Evolutionary conservation across 805 yeast species (phyloP).

Genomic region (Suhomyces faveliae): DNA sequence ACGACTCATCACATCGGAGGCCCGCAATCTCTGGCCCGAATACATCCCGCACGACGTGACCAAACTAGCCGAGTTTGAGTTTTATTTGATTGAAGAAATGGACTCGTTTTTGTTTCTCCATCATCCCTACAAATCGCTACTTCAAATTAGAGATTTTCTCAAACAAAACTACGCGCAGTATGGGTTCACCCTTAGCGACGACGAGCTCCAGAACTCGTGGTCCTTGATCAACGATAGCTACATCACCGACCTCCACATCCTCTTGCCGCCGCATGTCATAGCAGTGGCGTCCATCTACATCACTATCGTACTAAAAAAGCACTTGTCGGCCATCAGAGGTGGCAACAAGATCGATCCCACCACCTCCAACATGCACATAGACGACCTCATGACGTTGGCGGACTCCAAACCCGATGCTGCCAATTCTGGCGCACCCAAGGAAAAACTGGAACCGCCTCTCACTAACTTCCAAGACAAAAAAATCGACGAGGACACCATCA

Average conservation of each 20-base stretch:
- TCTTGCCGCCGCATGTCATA: constrained; percentile 86
- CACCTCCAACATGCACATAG: constrained; percentile 30
- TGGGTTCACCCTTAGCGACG: constrained; percentile 46
- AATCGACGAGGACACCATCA: constrained; percentile 37
- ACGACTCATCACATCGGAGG: constrained; percentile 76
- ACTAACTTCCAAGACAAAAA: constrained; percentile 25
- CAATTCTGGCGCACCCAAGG: neutral
- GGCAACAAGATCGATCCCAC: constrained; percentile 8
- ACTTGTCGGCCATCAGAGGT: constrained; percentile 22
- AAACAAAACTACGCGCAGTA: constrained; percentile 24
- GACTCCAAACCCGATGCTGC: constrained; percentile 2
- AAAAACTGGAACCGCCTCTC: constrained; percentile 1
- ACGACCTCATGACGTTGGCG: constrained; percentile 34
- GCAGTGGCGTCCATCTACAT: constrained; percentile 82
- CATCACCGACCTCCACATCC: constrained; percentile 78
- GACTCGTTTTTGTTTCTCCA: constrained; percentile 68
- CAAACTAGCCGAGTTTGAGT: constrained; percentile 92
- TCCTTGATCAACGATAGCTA: constrained; percentile 85
- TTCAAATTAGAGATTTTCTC: constrained; percentile 50
- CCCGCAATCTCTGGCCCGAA: constrained; percentile 92
- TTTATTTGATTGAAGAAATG: constrained; percentile 86
- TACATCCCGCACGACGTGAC: constrained; percentile 89
- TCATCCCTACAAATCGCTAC: constrained; percentile 68
- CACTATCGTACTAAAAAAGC: constrained; percentile 58
- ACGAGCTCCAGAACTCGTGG: constrained; percentile 86